phyloP scores from a whole-genome alignment of 495 filamentous ascomycete genomes.

The Daldinia grandis region DNA sequence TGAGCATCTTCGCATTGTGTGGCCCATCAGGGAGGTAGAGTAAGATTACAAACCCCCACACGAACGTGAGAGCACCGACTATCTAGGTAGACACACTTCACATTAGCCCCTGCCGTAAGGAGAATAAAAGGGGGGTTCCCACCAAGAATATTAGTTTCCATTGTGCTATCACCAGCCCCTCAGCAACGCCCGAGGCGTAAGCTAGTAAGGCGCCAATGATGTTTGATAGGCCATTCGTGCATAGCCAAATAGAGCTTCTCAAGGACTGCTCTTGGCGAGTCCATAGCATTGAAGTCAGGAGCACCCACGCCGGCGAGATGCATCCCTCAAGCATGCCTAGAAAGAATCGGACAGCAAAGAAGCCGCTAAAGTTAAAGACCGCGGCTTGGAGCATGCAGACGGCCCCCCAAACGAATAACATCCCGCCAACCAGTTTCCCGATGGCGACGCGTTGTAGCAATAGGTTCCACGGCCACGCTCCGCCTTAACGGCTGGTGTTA shows the following conservation, averaged over 20 bases:
- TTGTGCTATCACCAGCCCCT: slow-evolving; percentile 33
- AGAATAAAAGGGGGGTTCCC: background rate
- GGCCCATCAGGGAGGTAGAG: slow-evolving; percentile 46
- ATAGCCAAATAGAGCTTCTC: slow-evolving; percentile 40
- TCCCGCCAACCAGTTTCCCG: slow-evolving; percentile 44
- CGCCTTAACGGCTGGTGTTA: slow-evolving; percentile 22
- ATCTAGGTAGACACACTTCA: slow-evolving; percentile 19
- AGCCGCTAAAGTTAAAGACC: slow-evolving; percentile 43
- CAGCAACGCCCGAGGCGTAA: slow-evolving; percentile 36
- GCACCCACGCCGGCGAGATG: slow-evolving; percentile 45
- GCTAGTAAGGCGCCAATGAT: slow-evolving; percentile 38
- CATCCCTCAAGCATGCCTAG: slow-evolving; percentile 49
- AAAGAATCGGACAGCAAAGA: slow-evolving; percentile 48
- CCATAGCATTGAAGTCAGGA: slow-evolving; percentile 46
- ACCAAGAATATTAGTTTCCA: slow-evolving; percentile 44
- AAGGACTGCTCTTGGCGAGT: slow-evolving; percentile 39
- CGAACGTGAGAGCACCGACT: slow-evolving; percentile 59
- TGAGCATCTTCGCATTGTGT: slow-evolving; percentile 40
- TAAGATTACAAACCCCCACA: slow-evolving; percentile 50
- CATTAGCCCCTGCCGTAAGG: background rate
- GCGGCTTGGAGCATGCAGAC: slow-evolving; percentile 46
- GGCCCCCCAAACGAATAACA: slow-evolving; percentile 49
- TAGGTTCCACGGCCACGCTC: slow-evolving; percentile 48
- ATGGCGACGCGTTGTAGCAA: slow-evolving; percentile 46
- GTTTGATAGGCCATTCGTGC: slow-evolving; percentile 38